Conservation (phyloP, 2,329 filamentous ascomycete genomes). For the Diplodia mutila region DNA sequence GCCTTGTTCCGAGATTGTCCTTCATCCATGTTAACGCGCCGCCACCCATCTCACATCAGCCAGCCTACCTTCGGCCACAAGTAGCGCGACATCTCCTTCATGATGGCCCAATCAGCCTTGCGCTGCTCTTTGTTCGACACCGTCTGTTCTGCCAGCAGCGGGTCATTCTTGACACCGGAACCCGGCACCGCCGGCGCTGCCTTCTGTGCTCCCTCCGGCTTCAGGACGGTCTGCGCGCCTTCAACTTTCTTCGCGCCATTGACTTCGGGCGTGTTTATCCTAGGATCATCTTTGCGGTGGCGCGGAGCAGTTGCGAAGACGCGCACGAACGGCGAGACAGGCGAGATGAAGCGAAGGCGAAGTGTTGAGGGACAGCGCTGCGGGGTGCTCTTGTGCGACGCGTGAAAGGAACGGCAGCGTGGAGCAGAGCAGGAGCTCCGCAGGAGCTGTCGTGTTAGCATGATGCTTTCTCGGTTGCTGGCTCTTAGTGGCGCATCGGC, state of each 20-base stretch:
- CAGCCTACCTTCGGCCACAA: slow-evolving; percentile 77
- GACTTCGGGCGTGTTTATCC: slow-evolving; percentile 31
- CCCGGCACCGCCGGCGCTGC: slow-evolving; percentile 37
- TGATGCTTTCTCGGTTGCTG: slow-evolving; percentile 32
- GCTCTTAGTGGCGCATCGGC: slow-evolving; percentile 13
- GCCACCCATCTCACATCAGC: background rate
- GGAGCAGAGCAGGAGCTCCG: slow-evolving; percentile 35
- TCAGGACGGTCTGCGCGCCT: slow-evolving; percentile 28
- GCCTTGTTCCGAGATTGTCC: slow-evolving; percentile 77
- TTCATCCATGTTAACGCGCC: slow-evolving; percentile 32
- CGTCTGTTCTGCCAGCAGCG: slow-evolving; percentile 67
- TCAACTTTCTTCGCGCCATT: slow-evolving; percentile 36
- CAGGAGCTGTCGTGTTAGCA: slow-evolving; percentile 42
- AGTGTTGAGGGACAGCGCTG: slow-evolving; percentile 33
- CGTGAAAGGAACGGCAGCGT: slow-evolving; percentile 18
- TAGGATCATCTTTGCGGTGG: slow-evolving; percentile 47
- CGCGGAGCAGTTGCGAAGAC: slow-evolving; percentile 51
- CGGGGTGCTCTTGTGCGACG: slow-evolving; percentile 1
- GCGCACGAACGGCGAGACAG: slow-evolving; percentile 33
- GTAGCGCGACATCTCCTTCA: slow-evolving; percentile 96
- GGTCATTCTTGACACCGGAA: slow-evolving; percentile 50
- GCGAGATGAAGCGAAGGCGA: slow-evolving; percentile 29
- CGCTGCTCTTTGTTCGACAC: slow-evolving; percentile 81
- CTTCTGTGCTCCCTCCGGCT: slow-evolving; percentile 26
- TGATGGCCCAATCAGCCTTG: slow-evolving; percentile 97